These are phyloP conservation scores for Lactuca saligna DNA, from an alignment of 129 eudicot genomes.

Conservation along the genomic window DNA sequence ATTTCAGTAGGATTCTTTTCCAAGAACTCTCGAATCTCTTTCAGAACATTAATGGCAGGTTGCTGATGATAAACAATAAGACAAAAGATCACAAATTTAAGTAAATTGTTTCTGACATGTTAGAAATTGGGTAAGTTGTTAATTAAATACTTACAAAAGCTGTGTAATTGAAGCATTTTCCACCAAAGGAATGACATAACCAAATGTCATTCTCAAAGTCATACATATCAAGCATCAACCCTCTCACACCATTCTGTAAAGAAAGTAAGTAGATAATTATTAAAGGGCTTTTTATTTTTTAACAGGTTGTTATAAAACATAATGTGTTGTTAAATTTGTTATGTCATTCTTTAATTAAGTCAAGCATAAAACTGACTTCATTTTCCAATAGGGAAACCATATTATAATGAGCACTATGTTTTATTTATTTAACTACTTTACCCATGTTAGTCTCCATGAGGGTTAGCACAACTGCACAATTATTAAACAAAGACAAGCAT, in stretches of 20 bases:
- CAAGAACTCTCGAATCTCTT: constrained; percentile 67
- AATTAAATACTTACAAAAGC: constrained; percentile 67
- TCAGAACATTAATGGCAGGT: constrained; percentile 83
- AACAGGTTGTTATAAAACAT: background rate
- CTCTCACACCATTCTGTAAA: constrained; percentile 82
- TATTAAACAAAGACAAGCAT: constrained; percentile 25
- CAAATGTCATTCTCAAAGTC: constrained; percentile 79
- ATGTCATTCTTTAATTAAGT: background rate
- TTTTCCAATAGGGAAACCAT: constrained; percentile 3
- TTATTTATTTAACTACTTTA: constrained; percentile 6
- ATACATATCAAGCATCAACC: constrained; percentile 90
- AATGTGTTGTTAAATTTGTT: background rate
- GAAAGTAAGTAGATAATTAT: background rate
- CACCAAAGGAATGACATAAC: constrained; percentile 89
- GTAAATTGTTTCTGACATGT: background rate
- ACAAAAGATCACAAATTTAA: background rate
- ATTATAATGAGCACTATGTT: constrained; percentile 4
- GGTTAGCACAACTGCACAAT: background rate
- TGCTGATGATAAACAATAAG: constrained; percentile 37
- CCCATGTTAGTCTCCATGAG: constrained; percentile 18
- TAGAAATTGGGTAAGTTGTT: background rate
- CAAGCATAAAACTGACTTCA: background rate
- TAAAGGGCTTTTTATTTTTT: background rate
- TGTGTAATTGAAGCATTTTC: constrained; percentile 73
- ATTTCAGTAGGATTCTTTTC: constrained; percentile 79